Percentiles rank a stretch among this genome's conserved stretches.
These are phyloP conservation scores for Kluyveromyces nonfermentans DNA, from an alignment of 805 yeast genomes.

Conservation along the genomic window DNA sequence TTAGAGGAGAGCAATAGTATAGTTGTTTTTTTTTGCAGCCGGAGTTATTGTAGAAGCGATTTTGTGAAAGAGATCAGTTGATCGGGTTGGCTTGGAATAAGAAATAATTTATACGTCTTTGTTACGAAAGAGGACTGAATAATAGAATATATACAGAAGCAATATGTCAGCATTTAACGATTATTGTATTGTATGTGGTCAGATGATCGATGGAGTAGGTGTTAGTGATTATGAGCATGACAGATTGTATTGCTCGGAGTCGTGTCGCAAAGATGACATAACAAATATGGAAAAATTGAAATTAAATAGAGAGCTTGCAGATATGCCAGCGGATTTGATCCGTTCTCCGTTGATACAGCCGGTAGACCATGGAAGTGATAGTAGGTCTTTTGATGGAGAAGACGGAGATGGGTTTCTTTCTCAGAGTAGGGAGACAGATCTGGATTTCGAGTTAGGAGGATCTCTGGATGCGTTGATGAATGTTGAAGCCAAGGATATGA, in stretches of 20 bases:
- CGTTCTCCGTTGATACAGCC: constrained; percentile 9
- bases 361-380: constrained; percentile 3
- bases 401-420: background rate
- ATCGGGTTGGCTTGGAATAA: too few species aligned
- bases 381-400: background rate
- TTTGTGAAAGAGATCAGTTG: too few species aligned
- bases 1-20: too few species aligned
- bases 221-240: constrained; percentile 3
- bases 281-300: constrained; percentile 3
- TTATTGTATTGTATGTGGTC: constrained; percentile 49
- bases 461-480: background rate
- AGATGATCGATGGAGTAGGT: constrained; percentile 12
- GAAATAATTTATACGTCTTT: too few species aligned
- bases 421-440: constrained; percentile 2
- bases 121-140: too few species aligned
- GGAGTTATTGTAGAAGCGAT: too few species aligned
- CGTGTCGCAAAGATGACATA: constrained; percentile 13
- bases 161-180: constrained; percentile 36
- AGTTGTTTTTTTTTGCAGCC: too few species aligned
- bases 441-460: constrained; percentile 2
- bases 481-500: constrained; percentile 4
- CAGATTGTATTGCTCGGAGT: constrained; percentile 20
- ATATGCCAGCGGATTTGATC: constrained; percentile 7
- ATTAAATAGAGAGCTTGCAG: constrained; percentile 5
- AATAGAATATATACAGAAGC: background rate